A percentile compares a stretch with the other conserved stretches of the same genome.
phyloP scores from a whole-genome alignment of 2,329 filamentous ascomycete genomes.

The Epichloe sibirici region DNA sequence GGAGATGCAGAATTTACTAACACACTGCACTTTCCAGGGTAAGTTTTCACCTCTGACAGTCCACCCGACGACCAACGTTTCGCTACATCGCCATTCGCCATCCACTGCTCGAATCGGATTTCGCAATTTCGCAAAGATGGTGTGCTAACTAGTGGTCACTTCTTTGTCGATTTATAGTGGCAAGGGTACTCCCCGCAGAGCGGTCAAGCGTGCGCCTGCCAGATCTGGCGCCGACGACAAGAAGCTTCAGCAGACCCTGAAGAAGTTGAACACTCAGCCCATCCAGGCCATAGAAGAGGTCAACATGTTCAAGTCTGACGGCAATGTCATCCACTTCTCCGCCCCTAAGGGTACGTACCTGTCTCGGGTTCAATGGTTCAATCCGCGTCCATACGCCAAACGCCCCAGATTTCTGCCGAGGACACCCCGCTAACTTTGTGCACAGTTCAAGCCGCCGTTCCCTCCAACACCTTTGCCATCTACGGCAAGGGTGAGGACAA shows the following conservation, averaged over 20 bases:
- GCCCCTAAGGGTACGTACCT: conserved; percentile 77
- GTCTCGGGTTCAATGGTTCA: not conserved
- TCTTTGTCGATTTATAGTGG: conserved; percentile 41
- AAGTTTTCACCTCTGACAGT: conserved; percentile 13
- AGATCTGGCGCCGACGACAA: conserved; percentile 94
- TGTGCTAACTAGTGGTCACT: conserved; percentile 14
- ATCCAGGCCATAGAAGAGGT: conserved; percentile 99
- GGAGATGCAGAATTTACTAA: not conserved
- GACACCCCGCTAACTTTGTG: not conserved
- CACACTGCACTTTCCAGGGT: conserved; percentile 18
- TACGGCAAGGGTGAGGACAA: conserved; percentile 99
- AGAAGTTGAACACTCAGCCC: conserved; percentile 99
- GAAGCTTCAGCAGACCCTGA: conserved; percentile 93
- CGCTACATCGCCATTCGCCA: not conserved
- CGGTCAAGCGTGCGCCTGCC: conserved; percentile 96
- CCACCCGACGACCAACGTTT: not conserved
- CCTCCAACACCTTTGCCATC: conserved; percentile 98
- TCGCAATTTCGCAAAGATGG: not conserved
- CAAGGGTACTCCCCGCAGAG: conserved; percentile 95
- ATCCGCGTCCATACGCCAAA: not conserved
- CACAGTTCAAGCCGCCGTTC: conserved; percentile 88
- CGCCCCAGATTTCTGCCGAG: too few relatives aligned
- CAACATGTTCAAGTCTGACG: conserved; percentile 99
- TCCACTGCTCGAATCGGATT: not conserved
- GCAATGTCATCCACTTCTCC: conserved; percentile 99